Conservation (phyloP, 108 stramenopile species). For the Skeletonema costatum region DNA sequence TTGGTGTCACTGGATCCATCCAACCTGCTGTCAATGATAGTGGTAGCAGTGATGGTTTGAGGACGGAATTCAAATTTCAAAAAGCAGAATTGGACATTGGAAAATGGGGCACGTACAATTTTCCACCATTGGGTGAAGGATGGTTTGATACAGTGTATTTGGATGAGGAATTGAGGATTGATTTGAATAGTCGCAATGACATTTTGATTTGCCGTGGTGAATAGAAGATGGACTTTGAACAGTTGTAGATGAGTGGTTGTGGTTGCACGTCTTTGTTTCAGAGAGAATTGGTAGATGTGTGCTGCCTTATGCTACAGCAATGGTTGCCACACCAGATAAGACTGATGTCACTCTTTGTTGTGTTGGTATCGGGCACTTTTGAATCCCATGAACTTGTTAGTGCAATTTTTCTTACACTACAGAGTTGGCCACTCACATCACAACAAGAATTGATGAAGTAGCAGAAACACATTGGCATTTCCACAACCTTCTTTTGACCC, state of each 20-base stretch:
- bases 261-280: no score
- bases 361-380: no score
- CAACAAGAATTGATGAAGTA: no score
- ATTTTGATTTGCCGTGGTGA: constrained; percentile 52
- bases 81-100: constrained; percentile 58
- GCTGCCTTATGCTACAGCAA: no score
- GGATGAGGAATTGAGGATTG: constrained; percentile 62
- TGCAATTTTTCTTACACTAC: neutral
- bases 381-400: no score
- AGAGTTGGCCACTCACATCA: neutral
- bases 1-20: constrained; percentile 49
- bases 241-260: no score
- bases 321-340: no score
- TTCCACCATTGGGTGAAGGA: constrained; percentile 66
- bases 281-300: no score
- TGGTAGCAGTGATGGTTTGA: neutral
- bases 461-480: no score
- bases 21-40: neutral
- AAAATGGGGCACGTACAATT: constrained; percentile 40
- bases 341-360: no score
- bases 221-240: neutral
- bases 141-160: constrained; percentile 75
- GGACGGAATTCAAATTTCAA: constrained; percentile 58
- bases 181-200: constrained; percentile 66
- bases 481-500: neutral